A percentile compares a stretch with the other conserved stretches of the same genome.
These are phyloP conservation scores for Pseudofabraea citricarpa DNA, from an alignment of 2,329 filamentous ascomycete genomes.

Conservation along the genomic window DNA sequence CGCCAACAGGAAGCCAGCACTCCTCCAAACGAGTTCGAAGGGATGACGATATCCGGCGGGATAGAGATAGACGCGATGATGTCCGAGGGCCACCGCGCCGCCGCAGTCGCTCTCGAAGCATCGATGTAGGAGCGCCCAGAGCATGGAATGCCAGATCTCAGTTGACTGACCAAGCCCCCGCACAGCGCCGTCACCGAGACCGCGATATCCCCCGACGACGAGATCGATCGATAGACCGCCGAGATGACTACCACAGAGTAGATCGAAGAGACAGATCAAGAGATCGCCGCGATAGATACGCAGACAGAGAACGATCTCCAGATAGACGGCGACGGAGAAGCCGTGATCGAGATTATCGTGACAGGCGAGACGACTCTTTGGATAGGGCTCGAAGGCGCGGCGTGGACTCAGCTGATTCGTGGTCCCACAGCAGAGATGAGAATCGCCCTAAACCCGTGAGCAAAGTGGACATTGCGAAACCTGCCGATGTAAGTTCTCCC, in stretches of 20 bases:
- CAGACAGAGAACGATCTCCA: conserved; percentile 53
- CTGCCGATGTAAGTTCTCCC: conserved; percentile 50
- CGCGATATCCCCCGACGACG: conserved; percentile 58
- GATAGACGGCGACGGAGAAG: conserved; percentile 55
- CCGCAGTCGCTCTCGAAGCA: conserved; percentile 56
- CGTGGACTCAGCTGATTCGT: conserved; percentile 69
- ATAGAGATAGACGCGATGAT: conserved; percentile 46
- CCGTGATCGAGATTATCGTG: conserved; percentile 64
- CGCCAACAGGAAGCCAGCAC: conserved; percentile 82
- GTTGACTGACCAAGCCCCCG: conserved; percentile 36
- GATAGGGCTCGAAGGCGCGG: conserved; percentile 59
- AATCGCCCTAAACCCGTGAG: conserved; percentile 51
- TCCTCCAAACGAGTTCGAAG: conserved; percentile 55
- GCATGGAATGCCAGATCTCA: no score
- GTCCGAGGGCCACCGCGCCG: conserved; percentile 43
- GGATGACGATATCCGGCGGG: conserved; percentile 43
- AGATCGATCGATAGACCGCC: conserved; percentile 65
- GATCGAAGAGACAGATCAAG: conserved; percentile 56
- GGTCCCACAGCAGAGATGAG: conserved; percentile 60
- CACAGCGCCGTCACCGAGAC: conserved; percentile 56
- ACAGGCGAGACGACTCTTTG: conserved; percentile 69
- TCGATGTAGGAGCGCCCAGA: conserved; percentile 57
- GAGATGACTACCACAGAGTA: conserved; percentile 60
- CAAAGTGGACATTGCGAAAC: conserved; percentile 43
- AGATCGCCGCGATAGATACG: conserved; percentile 55